Evolutionary conservation across 768 basidiomycete species (phyloP).

Genomic region (Podaxis pistillaris): DNA sequence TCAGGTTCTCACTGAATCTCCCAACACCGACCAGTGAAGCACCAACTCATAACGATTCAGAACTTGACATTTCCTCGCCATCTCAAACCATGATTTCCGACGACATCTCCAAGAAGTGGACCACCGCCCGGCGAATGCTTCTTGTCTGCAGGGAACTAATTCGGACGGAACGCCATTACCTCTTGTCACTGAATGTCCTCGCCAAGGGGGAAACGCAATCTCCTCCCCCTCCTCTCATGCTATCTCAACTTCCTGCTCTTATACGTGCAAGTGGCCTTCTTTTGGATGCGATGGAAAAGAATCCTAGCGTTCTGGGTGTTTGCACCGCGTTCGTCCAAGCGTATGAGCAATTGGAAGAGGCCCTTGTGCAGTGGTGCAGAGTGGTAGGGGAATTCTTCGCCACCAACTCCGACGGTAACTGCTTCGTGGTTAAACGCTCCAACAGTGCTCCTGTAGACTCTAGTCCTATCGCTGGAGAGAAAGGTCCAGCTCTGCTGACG

Average conservation of each 20-base stretch:
- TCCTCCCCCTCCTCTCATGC: constrained; percentile 50
- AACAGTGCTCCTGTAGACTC: constrained; percentile 1
- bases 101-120: constrained; percentile 26
- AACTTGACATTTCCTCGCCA: not conserved
- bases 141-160: constrained; percentile 41
- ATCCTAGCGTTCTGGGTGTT: constrained; percentile 67
- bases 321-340: constrained; percentile 54
- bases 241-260: constrained; percentile 48
- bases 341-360: constrained; percentile 49
- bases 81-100: not conserved
- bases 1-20: not conserved
- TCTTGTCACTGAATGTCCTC: constrained; percentile 32
- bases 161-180: constrained; percentile 43
- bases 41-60: constrained; percentile 7
- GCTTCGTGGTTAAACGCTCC: constrained; percentile 2
- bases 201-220: constrained; percentile 35
- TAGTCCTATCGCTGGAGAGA: not conserved
- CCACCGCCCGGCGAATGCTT: constrained; percentile 34
- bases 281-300: constrained; percentile 44
- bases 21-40: constrained; percentile 24
- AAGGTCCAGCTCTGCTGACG: not conserved
- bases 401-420: not conserved
- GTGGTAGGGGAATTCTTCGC: constrained; percentile 39
- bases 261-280: constrained; percentile 49
- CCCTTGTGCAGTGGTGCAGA: constrained; percentile 60